Percentiles rank a stretch among this genome's conserved stretches.
phyloP scores from a whole-genome alignment of 495 filamentous ascomycete genomes.

The Xylaria bambusicola region DNA sequence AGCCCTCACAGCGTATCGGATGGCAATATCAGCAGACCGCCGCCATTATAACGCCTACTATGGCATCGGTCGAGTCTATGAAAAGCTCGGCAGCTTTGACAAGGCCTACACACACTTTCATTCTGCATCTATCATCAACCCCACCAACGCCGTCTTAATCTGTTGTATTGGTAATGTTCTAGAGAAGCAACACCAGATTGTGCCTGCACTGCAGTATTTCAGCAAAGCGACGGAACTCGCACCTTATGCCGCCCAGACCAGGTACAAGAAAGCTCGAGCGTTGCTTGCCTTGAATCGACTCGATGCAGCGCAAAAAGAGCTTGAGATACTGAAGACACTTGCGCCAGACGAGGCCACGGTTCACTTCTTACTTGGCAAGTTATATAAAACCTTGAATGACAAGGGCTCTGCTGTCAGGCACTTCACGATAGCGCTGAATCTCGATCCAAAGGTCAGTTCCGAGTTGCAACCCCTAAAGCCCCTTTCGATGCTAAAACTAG shows the following conservation, averaged over 20 bases:
- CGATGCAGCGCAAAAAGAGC: conserved; percentile 70
- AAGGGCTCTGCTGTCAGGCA: conserved; percentile 82
- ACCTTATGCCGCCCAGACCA: conserved; percentile 76
- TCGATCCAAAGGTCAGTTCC: conserved; percentile 84
- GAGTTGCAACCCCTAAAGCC: background rate
- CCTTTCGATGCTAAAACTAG: conserved; percentile 14
- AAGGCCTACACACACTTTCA: conserved; percentile 89
- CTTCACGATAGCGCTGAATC: conserved; percentile 89
- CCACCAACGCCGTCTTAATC: conserved; percentile 84
- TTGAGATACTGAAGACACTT: conserved; percentile 81
- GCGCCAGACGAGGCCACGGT: conserved; percentile 95
- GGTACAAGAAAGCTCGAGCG: conserved; percentile 89
- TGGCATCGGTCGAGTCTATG: conserved; percentile 87
- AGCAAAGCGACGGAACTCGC: conserved; percentile 75
- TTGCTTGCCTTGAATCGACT: conserved; percentile 75
- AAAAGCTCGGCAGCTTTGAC: conserved; percentile 91
- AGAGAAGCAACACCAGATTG: conserved; percentile 80
- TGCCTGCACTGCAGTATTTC: conserved; percentile 77
- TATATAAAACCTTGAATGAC: conserved; percentile 79
- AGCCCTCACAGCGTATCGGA: conserved; percentile 79
- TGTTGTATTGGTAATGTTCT: conserved; percentile 88
- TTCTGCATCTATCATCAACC: conserved; percentile 82
- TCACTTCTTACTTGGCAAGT: conserved; percentile 84
- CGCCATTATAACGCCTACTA: conserved; percentile 98
- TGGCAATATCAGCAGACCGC: conserved; percentile 77